phyloP scores from a whole-genome alignment of 78 protist species.

The Pigoraptor vietnamica region DNA sequence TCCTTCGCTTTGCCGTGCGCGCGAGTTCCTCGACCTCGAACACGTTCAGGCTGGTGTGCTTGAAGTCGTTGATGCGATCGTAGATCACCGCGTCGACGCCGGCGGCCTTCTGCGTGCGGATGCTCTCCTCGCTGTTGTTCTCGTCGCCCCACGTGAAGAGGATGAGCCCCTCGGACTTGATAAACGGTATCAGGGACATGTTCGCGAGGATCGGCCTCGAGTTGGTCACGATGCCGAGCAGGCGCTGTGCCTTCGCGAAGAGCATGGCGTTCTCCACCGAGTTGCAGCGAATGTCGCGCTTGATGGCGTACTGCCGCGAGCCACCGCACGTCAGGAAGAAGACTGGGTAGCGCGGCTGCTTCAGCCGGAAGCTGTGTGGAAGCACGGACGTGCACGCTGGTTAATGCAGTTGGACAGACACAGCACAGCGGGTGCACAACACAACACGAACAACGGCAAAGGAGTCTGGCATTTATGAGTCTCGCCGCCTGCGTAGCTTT shows the following conservation, averaged over 20 bases:
- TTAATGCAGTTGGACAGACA: no score
- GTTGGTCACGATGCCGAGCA: background rate
- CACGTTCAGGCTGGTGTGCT: background rate
- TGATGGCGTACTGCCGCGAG: constrained; percentile 21
- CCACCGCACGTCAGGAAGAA: constrained; percentile 62
- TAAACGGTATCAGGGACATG: constrained; percentile 33
- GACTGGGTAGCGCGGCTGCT: constrained; percentile 72
- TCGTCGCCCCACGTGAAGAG: constrained; percentile 57
- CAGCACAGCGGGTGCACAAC: no score
- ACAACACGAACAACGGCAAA: no score
- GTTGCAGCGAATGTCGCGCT: constrained; percentile 56
- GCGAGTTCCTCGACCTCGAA: background rate
- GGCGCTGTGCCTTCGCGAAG: background rate
- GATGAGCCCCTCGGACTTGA: constrained; percentile 48
- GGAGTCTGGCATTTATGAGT: no score
- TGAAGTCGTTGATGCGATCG: constrained; percentile 12
- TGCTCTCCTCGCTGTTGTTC: constrained; percentile 46
- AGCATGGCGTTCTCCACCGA: background rate
- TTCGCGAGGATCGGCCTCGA: background rate
- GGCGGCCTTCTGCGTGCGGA: constrained; percentile 46
- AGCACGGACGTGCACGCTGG: background rate
- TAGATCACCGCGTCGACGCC: constrained; percentile 66
- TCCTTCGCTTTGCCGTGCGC: background rate
- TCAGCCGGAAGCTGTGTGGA: constrained; percentile 16
- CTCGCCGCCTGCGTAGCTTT: no score